Evolutionary conservation across 805 yeast species (phyloP), one percentile per base, ranked within the genome.

Genomic region (Zygosaccharomyces siamensis): DNA sequence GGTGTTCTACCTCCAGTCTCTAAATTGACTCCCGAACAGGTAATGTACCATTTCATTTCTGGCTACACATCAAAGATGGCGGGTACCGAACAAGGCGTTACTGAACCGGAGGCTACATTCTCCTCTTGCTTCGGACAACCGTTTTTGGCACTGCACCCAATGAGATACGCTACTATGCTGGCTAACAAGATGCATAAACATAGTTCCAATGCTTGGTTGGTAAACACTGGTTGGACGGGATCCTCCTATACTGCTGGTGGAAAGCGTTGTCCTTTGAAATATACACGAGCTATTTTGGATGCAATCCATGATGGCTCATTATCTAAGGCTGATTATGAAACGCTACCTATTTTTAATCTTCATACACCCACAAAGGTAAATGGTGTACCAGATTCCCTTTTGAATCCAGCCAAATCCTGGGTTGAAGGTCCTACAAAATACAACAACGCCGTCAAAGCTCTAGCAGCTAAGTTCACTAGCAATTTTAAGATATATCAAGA

Each of bases 1-100:
- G 99, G 99, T 75, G 97, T 92, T 35, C 78, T 92, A 62, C 99
- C 99, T 47, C 98, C 98, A 55, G 95, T 92, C 56, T 89, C 97
- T 55, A 88, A 84, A 73, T 80, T 92, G 69, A 79, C 95, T 36
- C 89, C 89, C 67, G 87, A 92, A 61, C 98, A 92, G 75, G 98
- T 92, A 57, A 92, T 93, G 98, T 92, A 93, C 80, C 98, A 92
- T 75, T 92, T 92, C 75, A 92, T 92, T 62, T 86, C 96, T 56
- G 99, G 99, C 64, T 92, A 92, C 80, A 92, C 99, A 54, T 92
- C 98, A 48, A 92, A 93, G 81, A 92, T 92, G 96, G 97, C 99
- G 54, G 98, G 98, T 71, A 92, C 99, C 46, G 99, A 92, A 75
- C 95, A 88, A 71, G 99, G 99, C 72, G 88, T 92, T 58, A 90